Conservation (phyloP, 1,284 basidiomycete genomes). For the Ceratobasidium sp. region DNA sequence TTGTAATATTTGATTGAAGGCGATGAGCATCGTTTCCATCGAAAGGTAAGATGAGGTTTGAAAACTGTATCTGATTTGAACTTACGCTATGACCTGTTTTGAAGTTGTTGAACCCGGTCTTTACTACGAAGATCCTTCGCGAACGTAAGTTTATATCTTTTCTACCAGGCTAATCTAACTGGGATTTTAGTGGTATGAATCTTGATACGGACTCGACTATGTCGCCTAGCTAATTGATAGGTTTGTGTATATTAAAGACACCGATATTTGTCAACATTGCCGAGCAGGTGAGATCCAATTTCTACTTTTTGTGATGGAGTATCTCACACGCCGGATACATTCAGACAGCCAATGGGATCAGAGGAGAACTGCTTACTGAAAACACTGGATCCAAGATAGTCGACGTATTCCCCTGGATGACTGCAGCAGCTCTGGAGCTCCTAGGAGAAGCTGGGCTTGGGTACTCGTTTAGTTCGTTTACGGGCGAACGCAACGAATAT, state of each 20-base stretch:
- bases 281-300: slow-evolving; percentile 54
- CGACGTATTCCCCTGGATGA: slow-evolving; percentile 64
- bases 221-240: background rate
- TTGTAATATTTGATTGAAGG: background rate
- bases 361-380: slow-evolving; percentile 43
- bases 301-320: slow-evolving; percentile 49
- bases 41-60: slow-evolving; percentile 49
- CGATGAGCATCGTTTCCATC: background rate
- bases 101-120: slow-evolving; percentile 63
- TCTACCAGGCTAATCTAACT: background rate
- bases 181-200: background rate
- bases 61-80: slow-evolving; percentile 58
- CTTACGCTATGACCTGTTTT: slow-evolving; percentile 48
- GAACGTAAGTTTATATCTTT: slow-evolving; percentile 44
- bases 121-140: slow-evolving; percentile 60
- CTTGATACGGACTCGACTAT: background rate
- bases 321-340: slow-evolving; percentile 48
- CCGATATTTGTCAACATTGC: slow-evolving; percentile 61
- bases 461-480: slow-evolving; percentile 64
- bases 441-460: slow-evolving; percentile 63
- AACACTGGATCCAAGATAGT: slow-evolving; percentile 53
- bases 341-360: slow-evolving; percentile 1
- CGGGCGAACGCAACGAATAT: slow-evolving; percentile 60
- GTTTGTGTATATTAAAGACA: slow-evolving; percentile 49
- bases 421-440: slow-evolving; percentile 63